These are phyloP conservation scores for Wickerhamomyces subpelliculosus DNA, from an alignment of 805 yeast genomes.

Conservation along the genomic window DNA sequence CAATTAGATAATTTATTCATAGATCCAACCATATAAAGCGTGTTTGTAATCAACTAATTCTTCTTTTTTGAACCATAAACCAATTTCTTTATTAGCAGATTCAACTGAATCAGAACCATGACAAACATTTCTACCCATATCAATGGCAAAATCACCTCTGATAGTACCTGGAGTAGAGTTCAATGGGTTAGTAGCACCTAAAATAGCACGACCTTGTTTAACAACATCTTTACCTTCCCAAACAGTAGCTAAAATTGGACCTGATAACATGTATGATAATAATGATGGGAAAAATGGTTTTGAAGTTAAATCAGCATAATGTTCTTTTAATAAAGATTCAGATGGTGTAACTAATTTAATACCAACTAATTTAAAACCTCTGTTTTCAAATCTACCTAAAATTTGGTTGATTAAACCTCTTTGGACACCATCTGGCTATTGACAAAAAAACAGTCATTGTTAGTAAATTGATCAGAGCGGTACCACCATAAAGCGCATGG, in stretches of 20 bases:
- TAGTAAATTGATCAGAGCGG: too few relatives aligned
- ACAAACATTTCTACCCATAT: slow-evolving; percentile 98
- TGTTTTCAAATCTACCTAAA: slow-evolving; percentile 88
- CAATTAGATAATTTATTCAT: slow-evolving; percentile 54
- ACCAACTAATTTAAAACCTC: slow-evolving; percentile 97
- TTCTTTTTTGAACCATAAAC: slow-evolving; percentile 95
- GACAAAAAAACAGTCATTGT: neutral
- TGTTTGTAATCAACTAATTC: slow-evolving; percentile 92
- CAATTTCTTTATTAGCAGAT: slow-evolving; percentile 92
- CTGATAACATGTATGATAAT: slow-evolving; percentile 93
- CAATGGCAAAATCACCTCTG: slow-evolving; percentile 98
- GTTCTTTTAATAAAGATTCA: slow-evolving; percentile 82
- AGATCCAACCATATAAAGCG: slow-evolving; percentile 81
- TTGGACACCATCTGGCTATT: slow-evolving; percentile 97
- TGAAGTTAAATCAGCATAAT: slow-evolving; percentile 89
- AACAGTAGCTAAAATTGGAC: slow-evolving; percentile 97
- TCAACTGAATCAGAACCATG: slow-evolving; percentile 99
- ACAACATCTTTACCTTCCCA: slow-evolving; percentile 99
- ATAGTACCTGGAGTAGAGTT: slow-evolving; percentile 98
- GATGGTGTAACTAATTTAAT: slow-evolving; percentile 86
- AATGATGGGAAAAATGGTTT: slow-evolving; percentile 99
- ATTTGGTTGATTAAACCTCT: slow-evolving; percentile 92
- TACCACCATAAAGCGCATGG: too few relatives aligned
- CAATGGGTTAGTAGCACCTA: slow-evolving; percentile 99
- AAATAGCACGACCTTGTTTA: slow-evolving; percentile 94